phyloP scores from a whole-genome alignment of 1,284 basidiomycete species.

The Apiotrichum montevideense region DNA sequence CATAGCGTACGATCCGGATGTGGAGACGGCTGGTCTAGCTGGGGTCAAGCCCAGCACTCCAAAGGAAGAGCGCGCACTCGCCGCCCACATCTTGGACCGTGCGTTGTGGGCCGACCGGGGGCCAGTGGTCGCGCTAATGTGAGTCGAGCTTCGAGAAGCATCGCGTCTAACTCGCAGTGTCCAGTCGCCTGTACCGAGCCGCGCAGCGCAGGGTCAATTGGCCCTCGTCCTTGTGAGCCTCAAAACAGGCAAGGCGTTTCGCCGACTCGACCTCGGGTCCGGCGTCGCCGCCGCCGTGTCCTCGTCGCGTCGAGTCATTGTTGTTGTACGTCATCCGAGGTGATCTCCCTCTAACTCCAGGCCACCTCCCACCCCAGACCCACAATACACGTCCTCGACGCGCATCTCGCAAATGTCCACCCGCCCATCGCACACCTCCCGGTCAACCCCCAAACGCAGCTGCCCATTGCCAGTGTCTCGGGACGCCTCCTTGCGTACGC shows the following conservation, averaged over 20 bases:
- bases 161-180: conserved; percentile 1
- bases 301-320: conserved; percentile 20
- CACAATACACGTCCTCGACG: conserved; percentile 25
- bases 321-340: conserved; percentile 22
- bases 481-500: conserved; percentile 34
- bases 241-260: conserved; percentile 22
- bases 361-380: conserved; percentile 27
- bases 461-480: conserved; percentile 28
- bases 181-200: neutral
- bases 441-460: conserved; percentile 10
- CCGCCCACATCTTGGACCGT: conserved; percentile 10
- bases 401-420: conserved; percentile 13
- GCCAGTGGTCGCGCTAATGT: conserved; percentile 23
- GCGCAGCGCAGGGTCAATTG: conserved; percentile 8
- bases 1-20: conserved; percentile 21
- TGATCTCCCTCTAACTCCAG: conserved; percentile 13
- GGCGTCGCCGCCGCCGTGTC: conserved; percentile 20
- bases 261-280: conserved; percentile 26
- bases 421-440: conserved; percentile 17
- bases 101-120: conserved; percentile 10
- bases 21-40: conserved; percentile 1
- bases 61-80: conserved; percentile 7
- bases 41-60: neutral
- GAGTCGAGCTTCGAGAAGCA: conserved; percentile 1
- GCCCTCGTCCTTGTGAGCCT: conserved; percentile 26